Percentiles rank a stretch among this genome's conserved stretches.
Evolutionary conservation across 2,329 filamentous ascomycete genomes (phyloP).

Genomic region (Plenodomus tracheiphilus): DNA sequence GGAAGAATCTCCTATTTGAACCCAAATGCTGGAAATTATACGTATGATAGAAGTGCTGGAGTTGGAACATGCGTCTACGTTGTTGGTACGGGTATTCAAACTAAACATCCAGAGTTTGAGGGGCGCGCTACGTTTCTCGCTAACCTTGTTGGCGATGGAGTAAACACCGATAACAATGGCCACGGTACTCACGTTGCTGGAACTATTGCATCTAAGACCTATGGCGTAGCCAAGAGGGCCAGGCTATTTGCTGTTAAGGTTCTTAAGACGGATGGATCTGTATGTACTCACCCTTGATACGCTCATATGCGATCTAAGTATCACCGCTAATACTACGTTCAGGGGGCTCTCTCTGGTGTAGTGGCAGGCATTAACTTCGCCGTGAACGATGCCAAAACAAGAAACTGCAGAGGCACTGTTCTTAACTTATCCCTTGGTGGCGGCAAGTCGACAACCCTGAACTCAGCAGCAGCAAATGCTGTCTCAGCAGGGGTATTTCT

Average conservation of each 20-base stretch:
- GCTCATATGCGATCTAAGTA: no score
- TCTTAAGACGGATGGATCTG: slow-evolving; percentile 23
- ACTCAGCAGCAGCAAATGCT: slow-evolving; percentile 29
- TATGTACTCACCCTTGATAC: no score
- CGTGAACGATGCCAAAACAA: slow-evolving; percentile 14
- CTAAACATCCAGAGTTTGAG: slow-evolving; percentile 52
- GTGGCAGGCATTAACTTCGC: slow-evolving; percentile 32
- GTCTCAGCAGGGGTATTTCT: slow-evolving; percentile 30
- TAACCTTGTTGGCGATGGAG: slow-evolving; percentile 28
- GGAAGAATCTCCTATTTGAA: slow-evolving; percentile 40
- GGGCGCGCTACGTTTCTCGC: slow-evolving; percentile 33
- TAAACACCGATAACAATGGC: slow-evolving; percentile 29
- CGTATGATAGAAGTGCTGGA: slow-evolving; percentile 43
- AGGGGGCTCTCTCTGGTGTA: slow-evolving; percentile 27
- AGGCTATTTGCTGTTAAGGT: slow-evolving; percentile 44
- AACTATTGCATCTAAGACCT: slow-evolving; percentile 32
- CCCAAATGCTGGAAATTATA: slow-evolving; percentile 35
- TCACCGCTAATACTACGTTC: no score
- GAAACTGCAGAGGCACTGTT: slow-evolving; percentile 7
- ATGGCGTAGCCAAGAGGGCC: slow-evolving; percentile 39
- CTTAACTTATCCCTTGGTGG: slow-evolving; percentile 26
- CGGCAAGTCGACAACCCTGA: slow-evolving; percentile 20
- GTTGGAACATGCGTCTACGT: slow-evolving; percentile 58
- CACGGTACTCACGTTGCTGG: slow-evolving; percentile 42
- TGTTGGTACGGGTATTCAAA: slow-evolving; percentile 65